phyloP scores from a whole-genome alignment of 371 early-diverging fungal species.

The Mucor circinelloides region DNA sequence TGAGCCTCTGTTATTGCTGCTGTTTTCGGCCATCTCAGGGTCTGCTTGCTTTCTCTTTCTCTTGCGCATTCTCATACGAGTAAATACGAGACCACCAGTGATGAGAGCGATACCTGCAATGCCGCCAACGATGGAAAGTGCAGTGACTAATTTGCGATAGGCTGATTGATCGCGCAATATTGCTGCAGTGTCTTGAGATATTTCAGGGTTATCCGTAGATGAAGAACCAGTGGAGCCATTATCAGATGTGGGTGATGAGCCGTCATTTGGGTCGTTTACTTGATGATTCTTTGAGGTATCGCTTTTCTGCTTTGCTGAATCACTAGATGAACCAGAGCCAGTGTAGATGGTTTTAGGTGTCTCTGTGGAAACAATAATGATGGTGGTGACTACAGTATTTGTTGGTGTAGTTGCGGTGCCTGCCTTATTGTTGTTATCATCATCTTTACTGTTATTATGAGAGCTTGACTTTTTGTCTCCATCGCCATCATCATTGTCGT shows the following conservation, averaged over 20 bases:
- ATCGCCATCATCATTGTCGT: background rate
- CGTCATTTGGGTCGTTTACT: conserved; percentile 5
- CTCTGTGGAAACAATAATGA: conserved; percentile 16
- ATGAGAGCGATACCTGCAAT: conserved; percentile 13
- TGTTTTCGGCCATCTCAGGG: background rate
- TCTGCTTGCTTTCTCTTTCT: conserved; percentile 9
- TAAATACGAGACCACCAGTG: conserved; percentile 2
- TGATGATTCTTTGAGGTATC: background rate
- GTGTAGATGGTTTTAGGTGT: conserved; percentile 17
- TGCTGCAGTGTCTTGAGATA: background rate
- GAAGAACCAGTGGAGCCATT: background rate
- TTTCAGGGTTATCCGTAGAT: background rate
- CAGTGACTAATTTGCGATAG: conserved; percentile 8
- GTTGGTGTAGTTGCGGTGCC: background rate
- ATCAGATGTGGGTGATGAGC: background rate
- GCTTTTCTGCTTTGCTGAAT: conserved; percentile 15
- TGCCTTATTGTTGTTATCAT: background rate
- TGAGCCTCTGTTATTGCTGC: background rate
- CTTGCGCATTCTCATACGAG: conserved; percentile 6
- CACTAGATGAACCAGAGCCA: background rate
- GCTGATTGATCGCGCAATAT: background rate
- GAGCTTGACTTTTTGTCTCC: background rate
- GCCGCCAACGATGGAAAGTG: conserved; percentile 18
- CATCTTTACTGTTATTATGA: background rate
- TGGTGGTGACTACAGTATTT: conserved; percentile 16